Percentiles rank a stretch among this genome's conserved stretches.
phyloP scores from a whole-genome alignment of 805 yeast species.

The Pichia gijzeniarum region DNA sequence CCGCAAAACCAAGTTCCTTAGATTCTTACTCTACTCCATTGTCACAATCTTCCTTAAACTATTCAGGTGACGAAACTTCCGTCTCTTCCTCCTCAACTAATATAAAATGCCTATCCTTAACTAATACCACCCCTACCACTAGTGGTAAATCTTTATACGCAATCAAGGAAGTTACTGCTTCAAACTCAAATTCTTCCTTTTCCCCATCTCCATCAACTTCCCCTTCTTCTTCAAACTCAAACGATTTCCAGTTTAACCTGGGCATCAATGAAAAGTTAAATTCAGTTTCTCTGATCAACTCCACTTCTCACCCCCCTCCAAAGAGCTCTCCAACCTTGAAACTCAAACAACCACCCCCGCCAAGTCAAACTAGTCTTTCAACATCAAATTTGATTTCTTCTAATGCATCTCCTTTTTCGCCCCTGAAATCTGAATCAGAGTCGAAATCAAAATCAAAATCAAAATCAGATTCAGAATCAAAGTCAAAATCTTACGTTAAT shows the following conservation, averaged over 20 bases:
- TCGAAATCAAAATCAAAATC: background rate
- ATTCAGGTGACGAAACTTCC: background rate
- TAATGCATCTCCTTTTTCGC: no score
- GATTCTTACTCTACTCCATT: background rate
- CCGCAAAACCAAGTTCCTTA: background rate
- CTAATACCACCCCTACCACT: no score
- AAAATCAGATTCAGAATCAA: slow-evolving; percentile 2
- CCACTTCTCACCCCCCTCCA: slow-evolving; percentile 20
- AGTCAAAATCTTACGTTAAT: background rate
- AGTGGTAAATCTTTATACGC: background rate
- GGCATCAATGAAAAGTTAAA: slow-evolving; percentile 15
- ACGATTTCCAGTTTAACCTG: slow-evolving; percentile 5
- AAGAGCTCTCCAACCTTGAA: slow-evolving; percentile 29
- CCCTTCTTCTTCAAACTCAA: slow-evolving; percentile 26
- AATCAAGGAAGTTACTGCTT: background rate
- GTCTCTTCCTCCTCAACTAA: background rate
- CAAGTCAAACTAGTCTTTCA: background rate
- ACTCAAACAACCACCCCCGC: slow-evolving; percentile 6
- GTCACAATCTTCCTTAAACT: background rate
- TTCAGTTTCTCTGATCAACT: background rate
- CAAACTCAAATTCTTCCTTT: no score
- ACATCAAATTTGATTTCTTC: background rate
- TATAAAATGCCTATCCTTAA: no score
- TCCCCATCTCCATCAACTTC: slow-evolving; percentile 19
- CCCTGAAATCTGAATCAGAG: background rate